Conservation (phyloP, 1,284 basidiomycete species). For the Anthracocystis setariae region DNA sequence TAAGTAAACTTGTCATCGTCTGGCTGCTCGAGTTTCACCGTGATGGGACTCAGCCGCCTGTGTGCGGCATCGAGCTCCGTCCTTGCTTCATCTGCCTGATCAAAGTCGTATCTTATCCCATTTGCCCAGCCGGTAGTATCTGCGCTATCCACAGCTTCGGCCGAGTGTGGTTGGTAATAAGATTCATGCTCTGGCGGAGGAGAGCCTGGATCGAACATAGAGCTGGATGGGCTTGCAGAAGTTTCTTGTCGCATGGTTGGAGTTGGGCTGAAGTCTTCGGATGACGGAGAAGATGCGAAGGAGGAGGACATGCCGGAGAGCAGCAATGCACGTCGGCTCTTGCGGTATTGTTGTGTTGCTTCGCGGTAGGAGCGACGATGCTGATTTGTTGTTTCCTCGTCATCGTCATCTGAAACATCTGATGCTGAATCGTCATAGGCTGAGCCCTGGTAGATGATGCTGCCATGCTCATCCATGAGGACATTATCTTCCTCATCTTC, state of each 20-base stretch:
- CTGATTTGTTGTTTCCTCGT: conserved; percentile 23
- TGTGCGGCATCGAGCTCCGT: background rate
- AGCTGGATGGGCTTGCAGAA: conserved; percentile 29
- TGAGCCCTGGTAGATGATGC: conserved; percentile 28
- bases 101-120: conserved; percentile 20
- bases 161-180: conserved; percentile 24
- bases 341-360: conserved; percentile 45
- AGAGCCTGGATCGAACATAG: conserved; percentile 6
- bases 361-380: conserved; percentile 39
- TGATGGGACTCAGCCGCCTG: conserved; percentile 1
- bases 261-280: conserved; percentile 22
- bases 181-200: conserved; percentile 11
- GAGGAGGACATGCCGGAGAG: conserved; percentile 42
- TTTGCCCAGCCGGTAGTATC: conserved; percentile 19
- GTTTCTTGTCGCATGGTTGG: conserved; percentile 16
- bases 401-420: conserved; percentile 30
- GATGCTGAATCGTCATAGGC: conserved; percentile 33
- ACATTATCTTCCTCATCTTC: conserved; percentile 44
- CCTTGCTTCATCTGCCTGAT: conserved; percentile 7
- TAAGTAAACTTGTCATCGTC: background rate
- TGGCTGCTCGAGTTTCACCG: conserved; percentile 8
- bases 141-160: conserved; percentile 31
- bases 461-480: conserved; percentile 28
- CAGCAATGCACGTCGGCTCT: conserved; percentile 45
- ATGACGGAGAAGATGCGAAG: conserved; percentile 35